Evolutionary conservation across 202 grass and related monocot genomes (phyloP), one percentile per base, ranked within the genome.

Genomic region (Hordeum pubiflorum): DNA sequence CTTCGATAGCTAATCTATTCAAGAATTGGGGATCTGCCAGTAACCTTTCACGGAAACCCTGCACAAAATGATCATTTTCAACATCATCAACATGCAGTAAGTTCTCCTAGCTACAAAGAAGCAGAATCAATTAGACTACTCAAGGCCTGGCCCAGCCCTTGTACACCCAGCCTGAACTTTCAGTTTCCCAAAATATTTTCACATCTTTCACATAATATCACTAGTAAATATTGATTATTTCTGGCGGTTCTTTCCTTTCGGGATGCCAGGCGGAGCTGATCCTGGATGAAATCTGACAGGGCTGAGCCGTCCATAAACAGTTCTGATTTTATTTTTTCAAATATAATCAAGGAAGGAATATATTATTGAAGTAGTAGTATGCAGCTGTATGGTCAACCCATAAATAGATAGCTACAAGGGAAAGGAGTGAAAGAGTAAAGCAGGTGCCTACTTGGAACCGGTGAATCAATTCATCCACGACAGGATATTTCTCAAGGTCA

Each of bases 1-100:
- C 96, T 85, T 99, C 96, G 36, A 96, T 96, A 39, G 96, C 92
- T 86, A 99, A 81, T 82, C 92, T 89, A 71, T 99, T 60, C 36
- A 99, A 79, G 84, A 99, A 99, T 55, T 93, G 91, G 40, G 96
- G 96, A 81, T 96, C 96, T 78, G 96, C 92, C 13, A 95, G 74
- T 58, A 99, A 89, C 63, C 96, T 95, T 91, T 93, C 96, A 61
- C 96, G 89, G 55, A 99, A 99, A 73, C 90, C 96, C 96, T 99
- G 86, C 83, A 89, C 36, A 81, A 59, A 74, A 61, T 23, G 26
- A 69, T 31, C 15, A 81, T 10, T 48, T 71, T 70, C 34, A 57
- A 64, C 27, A 4, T 79, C 63, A 57, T 48, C 21, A 46, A 17
- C 0, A 79, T 31, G 3, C 14, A 40, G 9, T 23, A n/a, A 23